These are phyloP conservation scores for Aspergillus felis DNA, from an alignment of 2,329 filamentous ascomycete genomes.

Conservation along the genomic window DNA sequence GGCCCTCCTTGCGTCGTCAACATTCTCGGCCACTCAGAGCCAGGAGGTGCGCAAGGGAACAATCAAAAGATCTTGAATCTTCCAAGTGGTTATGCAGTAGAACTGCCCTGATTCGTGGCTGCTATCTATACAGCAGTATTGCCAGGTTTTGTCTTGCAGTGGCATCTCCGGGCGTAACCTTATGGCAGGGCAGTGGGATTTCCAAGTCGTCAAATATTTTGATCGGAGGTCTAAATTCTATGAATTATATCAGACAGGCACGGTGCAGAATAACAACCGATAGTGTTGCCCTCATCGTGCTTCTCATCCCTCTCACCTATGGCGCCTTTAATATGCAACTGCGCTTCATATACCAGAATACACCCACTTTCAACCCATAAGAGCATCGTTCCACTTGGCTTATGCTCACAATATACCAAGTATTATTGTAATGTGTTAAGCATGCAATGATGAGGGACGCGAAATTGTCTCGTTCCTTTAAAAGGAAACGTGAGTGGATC, in stretches of 20 bases:
- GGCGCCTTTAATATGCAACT: background rate
- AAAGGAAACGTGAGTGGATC: background rate
- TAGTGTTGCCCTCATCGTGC: background rate
- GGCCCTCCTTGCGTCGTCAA: background rate
- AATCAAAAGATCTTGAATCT: background rate
- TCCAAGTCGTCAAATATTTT: too few relatives aligned
- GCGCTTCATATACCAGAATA: background rate
- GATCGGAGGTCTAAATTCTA: background rate
- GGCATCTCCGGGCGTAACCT: background rate
- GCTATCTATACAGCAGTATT: background rate
- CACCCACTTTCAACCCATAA: background rate
- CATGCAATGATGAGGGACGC: background rate
- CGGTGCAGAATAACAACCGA: background rate
- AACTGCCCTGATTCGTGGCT: background rate
- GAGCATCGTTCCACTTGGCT: background rate
- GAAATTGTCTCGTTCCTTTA: background rate
- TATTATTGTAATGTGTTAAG: background rate
- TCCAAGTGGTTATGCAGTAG: background rate
- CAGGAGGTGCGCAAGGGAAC: background rate
- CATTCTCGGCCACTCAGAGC: background rate
- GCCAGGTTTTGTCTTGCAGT: background rate
- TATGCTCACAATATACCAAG: background rate
- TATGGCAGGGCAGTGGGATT: background rate
- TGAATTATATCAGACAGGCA: background rate
- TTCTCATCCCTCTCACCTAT: background rate